Evolutionary conservation across 2,329 filamentous ascomycete genomes (phyloP), one percentile per base, ranked within the genome.

Genomic region (Paraphoma sp.): DNA sequence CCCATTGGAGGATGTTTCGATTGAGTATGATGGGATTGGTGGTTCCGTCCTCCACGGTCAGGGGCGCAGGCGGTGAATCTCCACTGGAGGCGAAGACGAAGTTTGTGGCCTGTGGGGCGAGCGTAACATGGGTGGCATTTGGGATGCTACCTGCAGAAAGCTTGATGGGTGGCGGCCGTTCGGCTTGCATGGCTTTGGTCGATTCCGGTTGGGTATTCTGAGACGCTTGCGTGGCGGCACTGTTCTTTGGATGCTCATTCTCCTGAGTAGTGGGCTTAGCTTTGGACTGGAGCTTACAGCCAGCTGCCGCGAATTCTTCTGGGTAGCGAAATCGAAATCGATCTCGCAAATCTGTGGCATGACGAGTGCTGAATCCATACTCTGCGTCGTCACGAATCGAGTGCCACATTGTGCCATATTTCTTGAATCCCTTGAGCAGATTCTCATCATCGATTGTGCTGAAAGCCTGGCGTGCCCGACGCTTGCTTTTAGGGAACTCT

Each of bases 301-400:
- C 81, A n/a, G 79, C 78, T 50, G 78, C 74, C 11, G 79, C 79
- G 65, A 87, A 89, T 16, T 81, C 78, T 30, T 86, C 80, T 0
- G 86, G 85, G 62, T 83, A 88, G 31, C 81, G 81, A 7, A 84
- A 86, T 14, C 86, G 80, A 60, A 89, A 86, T 4, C 86, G 82
- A 68, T 89, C 87, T 31, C 87, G 80, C 12, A 89, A 68, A 64
- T 89, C 86, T 1, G 85, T 87, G 1, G 74, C 64, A 44, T 81
- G 81, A 42, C 86, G 80, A 60, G 82, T 77, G 9, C 71, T 67
- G 44, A 88, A 79, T 11, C 81, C 79, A 3, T 88, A 71, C 6
- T 80, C 76, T 12, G 75, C 73, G 56, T 88, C 86, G 54, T 84
- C 80, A 57, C 82, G 80, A 50, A 89, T 89, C 6, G 79, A 70